A percentile compares a stretch with the other conserved stretches of the same genome.
These are phyloP conservation scores for Scheffersomyces spartinae DNA, from an alignment of 805 yeast genomes.

Conservation along the genomic window DNA sequence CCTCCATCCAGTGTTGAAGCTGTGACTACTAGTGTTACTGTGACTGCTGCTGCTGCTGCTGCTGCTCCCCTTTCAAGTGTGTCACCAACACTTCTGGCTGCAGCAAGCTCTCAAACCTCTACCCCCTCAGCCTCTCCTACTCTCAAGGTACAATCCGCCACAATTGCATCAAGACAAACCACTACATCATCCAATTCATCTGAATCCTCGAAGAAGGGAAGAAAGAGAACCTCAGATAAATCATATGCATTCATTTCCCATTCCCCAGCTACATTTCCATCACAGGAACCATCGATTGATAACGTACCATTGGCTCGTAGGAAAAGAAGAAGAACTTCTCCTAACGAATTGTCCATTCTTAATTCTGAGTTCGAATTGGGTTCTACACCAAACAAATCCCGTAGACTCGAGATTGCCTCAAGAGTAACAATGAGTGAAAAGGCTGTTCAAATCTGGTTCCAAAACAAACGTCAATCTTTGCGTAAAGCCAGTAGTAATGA, in stretches of 20 bases:
- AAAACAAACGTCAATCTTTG: constrained; percentile 80
- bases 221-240: constrained; percentile 10
- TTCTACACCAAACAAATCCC: constrained; percentile 67
- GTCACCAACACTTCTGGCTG: constrained; percentile 3
- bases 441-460: constrained; percentile 98
- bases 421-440: constrained; percentile 90
- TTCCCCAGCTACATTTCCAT: constrained; percentile 79
- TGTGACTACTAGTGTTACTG: not conserved
- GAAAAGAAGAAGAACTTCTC: constrained; percentile 90
- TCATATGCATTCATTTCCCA: constrained; percentile 85
- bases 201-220: not conserved
- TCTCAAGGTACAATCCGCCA: not conserved
- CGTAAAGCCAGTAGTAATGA: constrained; percentile 36
- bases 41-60: constrained; percentile 1
- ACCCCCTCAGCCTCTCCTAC: not conserved
- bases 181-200: not conserved
- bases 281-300: constrained; percentile 74
- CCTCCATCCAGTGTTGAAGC: too few species aligned
- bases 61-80: too few species aligned
- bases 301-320: constrained; percentile 90
- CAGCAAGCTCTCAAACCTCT: not conserved
- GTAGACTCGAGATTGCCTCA: constrained; percentile 68
- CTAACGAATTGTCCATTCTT: constrained; percentile 70
- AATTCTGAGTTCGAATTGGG: constrained; percentile 71
- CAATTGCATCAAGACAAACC: not conserved